Conservation (phyloP, 441 rosid species). For the Biscutella laevigata region DNA sequence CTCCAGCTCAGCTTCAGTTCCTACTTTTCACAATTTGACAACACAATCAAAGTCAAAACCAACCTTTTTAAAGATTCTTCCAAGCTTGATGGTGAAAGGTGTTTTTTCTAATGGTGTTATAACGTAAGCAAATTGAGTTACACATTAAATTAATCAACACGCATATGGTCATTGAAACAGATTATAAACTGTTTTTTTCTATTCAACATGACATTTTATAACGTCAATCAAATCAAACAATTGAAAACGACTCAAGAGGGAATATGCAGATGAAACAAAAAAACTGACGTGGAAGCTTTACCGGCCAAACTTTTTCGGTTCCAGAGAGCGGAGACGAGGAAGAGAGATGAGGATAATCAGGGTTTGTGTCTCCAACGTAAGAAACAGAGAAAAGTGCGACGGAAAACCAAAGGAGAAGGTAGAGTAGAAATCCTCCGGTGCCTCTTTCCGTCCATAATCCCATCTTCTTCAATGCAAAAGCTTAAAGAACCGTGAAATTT, state of each 20-base stretch:
- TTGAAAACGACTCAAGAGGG: background rate
- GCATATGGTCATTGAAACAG: background rate
- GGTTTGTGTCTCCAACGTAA: conserved; percentile 27
- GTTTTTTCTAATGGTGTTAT: background rate
- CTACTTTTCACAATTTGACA: conserved; percentile 26
- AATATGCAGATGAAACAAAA: background rate
- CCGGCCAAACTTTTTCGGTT: conserved; percentile 76
- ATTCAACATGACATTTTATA: background rate
- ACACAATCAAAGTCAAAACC: background rate
- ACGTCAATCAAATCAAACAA: background rate
- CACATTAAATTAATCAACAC: background rate
- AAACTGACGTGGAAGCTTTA: conserved; percentile 21
- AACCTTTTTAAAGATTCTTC: background rate
- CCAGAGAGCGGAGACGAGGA: conserved; percentile 18
- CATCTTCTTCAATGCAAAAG: background rate
- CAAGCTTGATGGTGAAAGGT: background rate
- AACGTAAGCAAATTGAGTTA: background rate
- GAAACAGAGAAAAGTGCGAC: conserved; percentile 40
- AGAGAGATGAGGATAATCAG: background rate
- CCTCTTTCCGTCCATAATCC: conserved; percentile 13
- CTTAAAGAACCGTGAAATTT: too few species aligned
- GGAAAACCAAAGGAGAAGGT: conserved; percentile 53
- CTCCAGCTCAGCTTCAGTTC: conserved; percentile 64
- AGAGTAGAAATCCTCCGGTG: conserved; percentile 28
- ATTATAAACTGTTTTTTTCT: background rate